These are phyloP conservation scores for Aspergillus sp. DNA, from an alignment of 2,329 filamentous ascomycete species.

Conservation along the genomic window DNA sequence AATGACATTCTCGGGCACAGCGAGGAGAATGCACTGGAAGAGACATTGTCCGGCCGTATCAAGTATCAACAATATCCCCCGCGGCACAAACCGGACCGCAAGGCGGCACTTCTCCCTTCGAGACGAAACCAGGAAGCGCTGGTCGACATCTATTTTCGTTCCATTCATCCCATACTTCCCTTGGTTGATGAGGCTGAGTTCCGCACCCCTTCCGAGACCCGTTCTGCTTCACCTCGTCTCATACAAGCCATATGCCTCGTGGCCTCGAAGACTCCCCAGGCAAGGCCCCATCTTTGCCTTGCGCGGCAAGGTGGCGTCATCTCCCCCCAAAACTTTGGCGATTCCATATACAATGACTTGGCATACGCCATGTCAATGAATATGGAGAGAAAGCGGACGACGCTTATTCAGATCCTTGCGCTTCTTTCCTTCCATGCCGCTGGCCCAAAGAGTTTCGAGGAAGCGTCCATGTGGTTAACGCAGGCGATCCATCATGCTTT, in stretches of 20 bases:
- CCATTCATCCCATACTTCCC: slow-evolving; percentile 30
- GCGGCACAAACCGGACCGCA: neutral
- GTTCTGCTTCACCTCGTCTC: slow-evolving; percentile 21
- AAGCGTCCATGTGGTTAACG: slow-evolving; percentile 26
- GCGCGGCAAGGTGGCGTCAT: slow-evolving; percentile 4
- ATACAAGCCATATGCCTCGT: slow-evolving; percentile 32
- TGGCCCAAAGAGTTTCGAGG: slow-evolving; percentile 30
- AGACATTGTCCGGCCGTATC: neutral
- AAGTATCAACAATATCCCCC: neutral
- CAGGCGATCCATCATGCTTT: slow-evolving; percentile 34
- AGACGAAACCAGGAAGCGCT: slow-evolving; percentile 21
- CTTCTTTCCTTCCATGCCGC: slow-evolving; percentile 33
- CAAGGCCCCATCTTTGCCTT: slow-evolving; percentile 21
- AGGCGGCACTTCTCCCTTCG: slow-evolving; percentile 7
- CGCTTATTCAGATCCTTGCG: slow-evolving; percentile 29
- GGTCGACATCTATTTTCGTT: slow-evolving; percentile 30
- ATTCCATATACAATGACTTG: slow-evolving; percentile 21
- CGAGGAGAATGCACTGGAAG: neutral
- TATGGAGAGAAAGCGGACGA: slow-evolving; percentile 15
- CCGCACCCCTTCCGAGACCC: slow-evolving; percentile 19
- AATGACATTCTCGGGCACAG: slow-evolving; percentile 1
- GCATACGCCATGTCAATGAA: slow-evolving; percentile 25
- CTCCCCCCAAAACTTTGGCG: slow-evolving; percentile 8
- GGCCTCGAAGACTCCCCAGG: slow-evolving; percentile 29
- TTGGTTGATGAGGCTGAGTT: slow-evolving; percentile 27